Percentiles rank a stretch among this genome's conserved stretches.
Evolutionary conservation across 805 yeast genomes (phyloP).

Genomic region (Citeromyces matritensis): DNA sequence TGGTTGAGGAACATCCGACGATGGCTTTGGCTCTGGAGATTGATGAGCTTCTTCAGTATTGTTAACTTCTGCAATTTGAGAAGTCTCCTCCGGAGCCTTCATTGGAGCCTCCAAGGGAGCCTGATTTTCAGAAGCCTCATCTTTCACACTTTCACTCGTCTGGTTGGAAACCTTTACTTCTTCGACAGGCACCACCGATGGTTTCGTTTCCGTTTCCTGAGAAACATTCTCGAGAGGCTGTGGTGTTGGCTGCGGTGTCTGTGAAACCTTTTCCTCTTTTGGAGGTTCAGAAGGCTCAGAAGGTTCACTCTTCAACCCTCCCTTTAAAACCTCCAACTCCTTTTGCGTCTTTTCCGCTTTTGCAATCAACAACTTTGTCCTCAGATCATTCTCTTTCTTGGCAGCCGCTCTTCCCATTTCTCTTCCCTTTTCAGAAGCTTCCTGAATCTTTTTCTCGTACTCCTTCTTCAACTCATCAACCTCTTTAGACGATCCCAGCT

Average conservation of each 20-base stretch:
- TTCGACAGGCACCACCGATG: not conserved
- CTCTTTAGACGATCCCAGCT: constrained; percentile 6
- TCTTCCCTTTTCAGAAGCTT: constrained; percentile 5
- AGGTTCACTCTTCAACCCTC: constrained; percentile 1
- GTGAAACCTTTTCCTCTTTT: no score
- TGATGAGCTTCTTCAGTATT: no score
- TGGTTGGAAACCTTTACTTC: not conserved
- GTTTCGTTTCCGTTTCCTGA: not conserved
- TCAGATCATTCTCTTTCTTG: constrained; percentile 43
- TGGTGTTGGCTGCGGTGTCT: not conserved
- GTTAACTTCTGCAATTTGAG: not conserved
- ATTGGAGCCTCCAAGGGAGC: not conserved
- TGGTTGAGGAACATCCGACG: no score
- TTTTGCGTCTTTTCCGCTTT: constrained; percentile 36
- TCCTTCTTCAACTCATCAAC: constrained; percentile 8
- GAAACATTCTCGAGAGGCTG: constrained; percentile 2
- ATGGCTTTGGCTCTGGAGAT: no score
- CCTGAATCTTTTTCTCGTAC: constrained; percentile 4
- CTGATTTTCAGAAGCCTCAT: not conserved
- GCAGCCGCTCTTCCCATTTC: constrained; percentile 31
- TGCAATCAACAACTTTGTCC: constrained; percentile 35
- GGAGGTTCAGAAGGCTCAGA: no score
- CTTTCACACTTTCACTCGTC: no score
- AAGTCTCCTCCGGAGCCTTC: not conserved
- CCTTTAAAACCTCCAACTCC: constrained; percentile 11